Percentiles rank a stretch among this genome's conserved stretches.
Evolutionary conservation across 2,329 filamentous ascomycete genomes (phyloP).

Genomic region (Trichoderma hamatum): DNA sequence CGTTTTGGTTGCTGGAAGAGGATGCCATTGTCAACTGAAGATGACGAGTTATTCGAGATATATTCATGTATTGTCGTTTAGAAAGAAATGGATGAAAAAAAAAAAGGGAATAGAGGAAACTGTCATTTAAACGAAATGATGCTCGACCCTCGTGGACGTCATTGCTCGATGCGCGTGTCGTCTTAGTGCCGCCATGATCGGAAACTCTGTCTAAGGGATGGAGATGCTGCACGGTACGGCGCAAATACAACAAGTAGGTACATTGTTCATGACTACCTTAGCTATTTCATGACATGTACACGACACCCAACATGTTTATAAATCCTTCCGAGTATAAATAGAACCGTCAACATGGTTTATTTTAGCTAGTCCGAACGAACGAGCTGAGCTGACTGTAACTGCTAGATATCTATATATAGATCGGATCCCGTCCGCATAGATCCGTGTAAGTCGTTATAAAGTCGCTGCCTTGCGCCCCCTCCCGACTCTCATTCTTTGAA

Average conservation of each 20-base stretch:
- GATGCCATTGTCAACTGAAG: not conserved
- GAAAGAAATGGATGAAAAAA: not conserved
- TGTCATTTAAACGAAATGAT: not conserved
- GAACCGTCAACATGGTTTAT: not conserved
- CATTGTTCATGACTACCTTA: too few relatives aligned
- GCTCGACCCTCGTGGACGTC: constrained; percentile 28
- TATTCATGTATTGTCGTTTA: not conserved
- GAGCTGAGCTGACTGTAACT: not conserved
- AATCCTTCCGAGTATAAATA: not conserved
- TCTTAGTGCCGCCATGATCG: constrained; percentile 19
- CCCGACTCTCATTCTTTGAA: not conserved
- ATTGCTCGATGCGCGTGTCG: constrained; percentile 26
- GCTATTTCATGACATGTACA: too few relatives aligned
- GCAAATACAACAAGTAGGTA: too few relatives aligned
- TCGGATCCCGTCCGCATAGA: not conserved
- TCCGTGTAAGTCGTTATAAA: not conserved
- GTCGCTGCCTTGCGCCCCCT: not conserved
- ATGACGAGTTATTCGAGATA: too few relatives aligned
- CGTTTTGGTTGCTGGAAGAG: not conserved
- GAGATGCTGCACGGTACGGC: not conserved
- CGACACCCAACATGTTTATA: too few relatives aligned
- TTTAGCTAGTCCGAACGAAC: not conserved
- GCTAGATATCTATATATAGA: not conserved
- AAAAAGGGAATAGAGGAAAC: not conserved
- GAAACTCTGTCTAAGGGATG: constrained; percentile 2